A percentile compares a stretch with the other conserved stretches of the same genome.
These are phyloP conservation scores for Xerocomus brunneocitrinus DNA, from an alignment of 768 basidiomycete species.

Conservation along the genomic window DNA sequence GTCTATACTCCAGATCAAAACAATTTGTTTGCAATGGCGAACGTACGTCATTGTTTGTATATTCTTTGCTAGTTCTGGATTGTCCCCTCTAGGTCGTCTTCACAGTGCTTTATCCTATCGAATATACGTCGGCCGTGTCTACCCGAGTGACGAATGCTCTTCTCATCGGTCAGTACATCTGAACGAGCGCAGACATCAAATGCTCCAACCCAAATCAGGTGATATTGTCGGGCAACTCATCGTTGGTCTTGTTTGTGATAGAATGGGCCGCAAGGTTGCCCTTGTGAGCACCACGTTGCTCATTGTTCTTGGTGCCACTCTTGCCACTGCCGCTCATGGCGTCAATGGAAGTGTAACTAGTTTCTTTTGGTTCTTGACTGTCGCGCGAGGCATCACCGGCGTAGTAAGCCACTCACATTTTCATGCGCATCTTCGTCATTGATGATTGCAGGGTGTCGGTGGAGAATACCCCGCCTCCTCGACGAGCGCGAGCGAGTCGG, in stretches of 20 bases:
- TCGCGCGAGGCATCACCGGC: constrained; percentile 67
- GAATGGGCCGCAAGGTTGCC: constrained; percentile 65
- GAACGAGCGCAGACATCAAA: neutral
- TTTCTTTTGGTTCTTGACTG: constrained; percentile 36
- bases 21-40: constrained; percentile 64
- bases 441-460: neutral
- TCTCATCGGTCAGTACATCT: constrained; percentile 49
- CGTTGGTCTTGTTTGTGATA: constrained; percentile 66
- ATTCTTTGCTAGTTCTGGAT: constrained; percentile 3
- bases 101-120: constrained; percentile 53
- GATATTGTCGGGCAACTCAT: constrained; percentile 56
- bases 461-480: too few species aligned
- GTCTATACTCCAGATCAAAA: constrained; percentile 48
- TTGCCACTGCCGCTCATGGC: constrained; percentile 67
- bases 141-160: constrained; percentile 70
- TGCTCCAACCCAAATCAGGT: constrained; percentile 32
- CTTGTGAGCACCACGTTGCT: constrained; percentile 61
- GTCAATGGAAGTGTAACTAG: constrained; percentile 42
- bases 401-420: constrained; percentile 37
- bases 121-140: constrained; percentile 55
- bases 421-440: neutral
- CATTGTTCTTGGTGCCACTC: constrained; percentile 64
- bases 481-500: too few species aligned
- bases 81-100: constrained; percentile 50
- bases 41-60: constrained; percentile 34